A percentile compares a stretch with the other conserved stretches of the same genome.
Conservation (phyloP, 106 monocot species). For the Allium sativum region DNA sequence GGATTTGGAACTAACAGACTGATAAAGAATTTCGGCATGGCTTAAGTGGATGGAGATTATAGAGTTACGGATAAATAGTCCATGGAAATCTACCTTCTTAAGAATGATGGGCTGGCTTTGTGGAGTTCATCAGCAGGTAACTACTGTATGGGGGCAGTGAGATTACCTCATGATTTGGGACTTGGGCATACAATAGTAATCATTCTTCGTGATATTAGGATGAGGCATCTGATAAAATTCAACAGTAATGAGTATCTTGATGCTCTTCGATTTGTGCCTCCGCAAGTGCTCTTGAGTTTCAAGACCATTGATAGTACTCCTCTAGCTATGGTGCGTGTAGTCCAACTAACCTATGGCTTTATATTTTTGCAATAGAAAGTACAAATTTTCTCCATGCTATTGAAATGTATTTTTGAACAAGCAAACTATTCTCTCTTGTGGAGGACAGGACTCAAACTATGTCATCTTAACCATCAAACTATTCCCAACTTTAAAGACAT, state of each 20-base stretch:
- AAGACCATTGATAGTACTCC: slow-evolving; percentile 11
- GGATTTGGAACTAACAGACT: slow-evolving; percentile 93
- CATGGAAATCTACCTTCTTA: slow-evolving; percentile 87
- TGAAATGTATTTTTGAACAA: too few species aligned
- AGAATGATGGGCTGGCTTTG: slow-evolving; percentile 75
- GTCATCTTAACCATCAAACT: too few species aligned
- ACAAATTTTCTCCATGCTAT: too few species aligned
- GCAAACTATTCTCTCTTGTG: too few species aligned
- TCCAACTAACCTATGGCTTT: not conserved
- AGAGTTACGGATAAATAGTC: slow-evolving; percentile 83
- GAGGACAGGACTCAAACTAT: too few species aligned
- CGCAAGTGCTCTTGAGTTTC: slow-evolving; percentile 59
- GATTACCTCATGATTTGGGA: slow-evolving; percentile 51
- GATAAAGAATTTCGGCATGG: slow-evolving; percentile 86
- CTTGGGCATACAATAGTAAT: slow-evolving; percentile 88
- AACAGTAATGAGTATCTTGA: slow-evolving; percentile 53
- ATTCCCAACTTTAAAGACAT: too few species aligned
- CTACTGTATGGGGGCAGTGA: slow-evolving; percentile 78
- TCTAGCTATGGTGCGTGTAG: not conserved
- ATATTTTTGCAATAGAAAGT: not conserved
- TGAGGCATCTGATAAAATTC: slow-evolving; percentile 95
- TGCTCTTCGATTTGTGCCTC: slow-evolving; percentile 57
- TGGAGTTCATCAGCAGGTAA: slow-evolving; percentile 99
- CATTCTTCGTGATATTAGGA: slow-evolving; percentile 84
- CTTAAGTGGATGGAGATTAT: slow-evolving; percentile 78